Conservation (phyloP, 257 asterid genomes). For the Craterostigma plantagineum region DNA sequence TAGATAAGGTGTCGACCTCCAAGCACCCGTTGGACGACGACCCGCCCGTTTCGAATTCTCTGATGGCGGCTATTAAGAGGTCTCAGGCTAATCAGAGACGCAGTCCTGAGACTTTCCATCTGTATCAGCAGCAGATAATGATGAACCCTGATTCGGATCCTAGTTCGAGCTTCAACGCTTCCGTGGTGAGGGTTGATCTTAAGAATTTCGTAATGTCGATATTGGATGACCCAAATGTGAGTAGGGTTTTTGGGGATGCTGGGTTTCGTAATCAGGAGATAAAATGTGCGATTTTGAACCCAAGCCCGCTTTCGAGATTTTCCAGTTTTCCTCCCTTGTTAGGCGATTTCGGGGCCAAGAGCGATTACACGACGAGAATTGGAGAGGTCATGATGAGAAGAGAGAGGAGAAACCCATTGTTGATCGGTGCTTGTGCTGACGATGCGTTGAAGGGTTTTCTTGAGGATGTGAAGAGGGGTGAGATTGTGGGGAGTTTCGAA, state of each 20-base stretch:
- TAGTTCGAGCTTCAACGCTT: too few relatives aligned
- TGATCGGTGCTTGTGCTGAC: conserved; percentile 51
- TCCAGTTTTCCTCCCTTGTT: conserved; percentile 39
- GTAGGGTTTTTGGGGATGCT: conserved; percentile 79
- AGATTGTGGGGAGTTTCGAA: conserved; percentile 28
- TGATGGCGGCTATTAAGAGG: conserved; percentile 90
- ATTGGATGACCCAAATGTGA: conserved; percentile 83
- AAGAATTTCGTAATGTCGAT: conserved; percentile 65
- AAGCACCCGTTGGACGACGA: conserved; percentile 18
- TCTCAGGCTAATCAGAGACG: conserved; percentile 91
- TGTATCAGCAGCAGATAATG: conserved; percentile 51
- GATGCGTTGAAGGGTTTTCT: conserved; percentile 33
- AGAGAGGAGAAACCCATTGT: conserved; percentile 43
- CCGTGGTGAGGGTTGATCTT: conserved; percentile 58
- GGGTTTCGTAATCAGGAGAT: conserved; percentile 72
- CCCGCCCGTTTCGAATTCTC: conserved; percentile 73
- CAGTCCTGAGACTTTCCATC: conserved; percentile 72
- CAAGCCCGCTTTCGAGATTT: conserved; percentile 31
- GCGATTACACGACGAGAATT: conserved; percentile 45
- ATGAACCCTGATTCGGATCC: conserved; percentile 15
- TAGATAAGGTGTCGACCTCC: too few relatives aligned
- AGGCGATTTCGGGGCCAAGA: conserved; percentile 14
- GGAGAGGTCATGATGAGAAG: conserved; percentile 32
- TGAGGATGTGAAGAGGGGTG: conserved; percentile 31
- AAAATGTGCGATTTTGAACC: conserved; percentile 53